These are phyloP conservation scores for Saksenaea oblongispora DNA, from an alignment of 371 early-diverging fungal species.

Conservation along the genomic window DNA sequence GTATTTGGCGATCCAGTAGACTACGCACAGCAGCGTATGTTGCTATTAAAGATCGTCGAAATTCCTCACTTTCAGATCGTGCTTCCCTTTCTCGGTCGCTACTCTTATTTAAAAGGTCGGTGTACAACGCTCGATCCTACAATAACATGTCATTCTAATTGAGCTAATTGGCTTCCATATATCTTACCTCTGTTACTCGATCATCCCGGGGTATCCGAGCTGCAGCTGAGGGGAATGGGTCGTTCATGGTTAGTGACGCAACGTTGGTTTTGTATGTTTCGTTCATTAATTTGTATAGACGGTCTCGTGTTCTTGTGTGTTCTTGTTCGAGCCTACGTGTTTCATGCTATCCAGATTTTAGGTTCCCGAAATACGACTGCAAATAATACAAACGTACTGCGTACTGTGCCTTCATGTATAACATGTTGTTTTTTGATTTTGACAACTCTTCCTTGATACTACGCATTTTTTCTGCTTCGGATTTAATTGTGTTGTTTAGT, in stretches of 20 bases:
- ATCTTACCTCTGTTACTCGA: conserved; percentile 11
- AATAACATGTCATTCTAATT: not conserved
- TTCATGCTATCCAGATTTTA: conserved; percentile 34
- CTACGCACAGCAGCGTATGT: conserved; percentile 26
- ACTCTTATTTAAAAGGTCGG: conserved; percentile 26
- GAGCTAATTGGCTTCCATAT: conserved; percentile 1
- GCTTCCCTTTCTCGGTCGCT: conserved; percentile 27
- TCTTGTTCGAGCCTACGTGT: conserved; percentile 43
- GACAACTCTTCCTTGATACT: conserved; percentile 39
- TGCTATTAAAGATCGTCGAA: conserved; percentile 21
- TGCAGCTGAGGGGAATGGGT: conserved; percentile 14
- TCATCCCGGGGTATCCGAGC: conserved; percentile 8
- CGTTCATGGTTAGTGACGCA: conserved; percentile 24
- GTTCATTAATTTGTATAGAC: conserved; percentile 41
- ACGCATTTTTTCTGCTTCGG: conserved; percentile 18
- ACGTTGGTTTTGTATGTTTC: conserved; percentile 29
- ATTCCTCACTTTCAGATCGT: conserved; percentile 28
- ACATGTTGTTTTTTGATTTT: conserved; percentile 43
- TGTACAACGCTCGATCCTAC: conserved; percentile 29
- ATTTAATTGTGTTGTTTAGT: conserved; percentile 13
- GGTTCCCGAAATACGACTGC: not conserved
- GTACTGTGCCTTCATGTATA: conserved; percentile 48
- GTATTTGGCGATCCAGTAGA: conserved; percentile 26
- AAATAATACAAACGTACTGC: conserved; percentile 26
- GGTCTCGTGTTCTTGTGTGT: conserved; percentile 38